Percentiles rank a stretch among this genome's conserved stretches.
Evolutionary conservation across 75 land plant species (phyloP).

Genomic region (Ceratopteris richardii): DNA sequence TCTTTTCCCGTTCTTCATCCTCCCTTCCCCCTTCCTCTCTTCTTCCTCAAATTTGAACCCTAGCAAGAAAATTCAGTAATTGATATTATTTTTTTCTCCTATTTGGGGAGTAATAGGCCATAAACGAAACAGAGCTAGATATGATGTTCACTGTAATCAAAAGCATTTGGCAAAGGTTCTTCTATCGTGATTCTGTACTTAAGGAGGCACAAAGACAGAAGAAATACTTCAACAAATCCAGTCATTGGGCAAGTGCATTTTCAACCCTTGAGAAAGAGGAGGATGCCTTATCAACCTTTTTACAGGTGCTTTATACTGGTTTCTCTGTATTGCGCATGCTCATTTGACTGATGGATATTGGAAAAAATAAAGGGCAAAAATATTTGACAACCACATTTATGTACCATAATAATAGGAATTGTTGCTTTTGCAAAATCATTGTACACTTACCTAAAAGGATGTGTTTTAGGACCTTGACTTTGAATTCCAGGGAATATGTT

Average conservation of each 20-base stretch:
- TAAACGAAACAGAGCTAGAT: slow-evolving; percentile 59
- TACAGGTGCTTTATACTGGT: slow-evolving; percentile 54
- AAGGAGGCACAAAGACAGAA: slow-evolving; percentile 81
- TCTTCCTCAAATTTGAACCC: slow-evolving; percentile 7
- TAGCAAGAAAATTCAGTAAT: too few species aligned
- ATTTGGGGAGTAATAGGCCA: too few species aligned
- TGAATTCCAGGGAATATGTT: too few species aligned
- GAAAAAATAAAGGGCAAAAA: background rate
- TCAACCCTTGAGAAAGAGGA: slow-evolving; percentile 46
- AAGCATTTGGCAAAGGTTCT: slow-evolving; percentile 71
- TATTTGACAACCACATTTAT: background rate
- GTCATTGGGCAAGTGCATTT: slow-evolving; percentile 59
- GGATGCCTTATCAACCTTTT: slow-evolving; percentile 77
- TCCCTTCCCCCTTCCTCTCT: too few species aligned
- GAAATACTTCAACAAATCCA: slow-evolving; percentile 17
- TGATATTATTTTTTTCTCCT: too few species aligned
- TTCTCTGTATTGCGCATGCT: too few species aligned
- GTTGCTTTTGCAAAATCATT: background rate
- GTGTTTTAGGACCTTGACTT: background rate
- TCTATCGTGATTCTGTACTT: slow-evolving; percentile 62
- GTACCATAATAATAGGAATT: background rate
- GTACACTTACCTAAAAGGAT: background rate
- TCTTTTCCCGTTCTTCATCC: too few species aligned
- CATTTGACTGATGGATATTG: too few species aligned
- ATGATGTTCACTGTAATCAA: slow-evolving; percentile 56